Percentiles rank a stretch among this genome's conserved stretches.
phyloP scores from a whole-genome alignment of 805 yeast species.

The Saccharomyces mikatae region DNA sequence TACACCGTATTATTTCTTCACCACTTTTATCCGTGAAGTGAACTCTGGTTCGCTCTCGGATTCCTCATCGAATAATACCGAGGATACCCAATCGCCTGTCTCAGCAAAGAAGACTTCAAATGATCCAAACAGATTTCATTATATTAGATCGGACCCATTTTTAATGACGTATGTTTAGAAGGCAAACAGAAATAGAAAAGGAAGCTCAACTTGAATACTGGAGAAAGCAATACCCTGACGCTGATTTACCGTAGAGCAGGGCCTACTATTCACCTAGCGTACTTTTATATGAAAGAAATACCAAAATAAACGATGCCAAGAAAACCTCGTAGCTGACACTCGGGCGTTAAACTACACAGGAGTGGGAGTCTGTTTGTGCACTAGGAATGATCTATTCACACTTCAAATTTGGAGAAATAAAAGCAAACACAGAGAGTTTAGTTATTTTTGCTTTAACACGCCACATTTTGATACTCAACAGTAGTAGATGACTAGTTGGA shows the following conservation, averaged over 20 bases:
- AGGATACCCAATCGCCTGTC: neutral
- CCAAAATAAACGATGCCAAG: neutral
- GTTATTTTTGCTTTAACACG: too few species aligned
- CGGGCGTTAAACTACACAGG: too few species aligned
- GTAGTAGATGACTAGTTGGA: too few species aligned
- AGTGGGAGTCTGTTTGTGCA: neutral
- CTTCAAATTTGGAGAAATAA: too few species aligned
- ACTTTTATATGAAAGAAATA: too few species aligned
- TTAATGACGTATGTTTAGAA: too few species aligned
- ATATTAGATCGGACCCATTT: neutral
- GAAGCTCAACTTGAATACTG: neutral
- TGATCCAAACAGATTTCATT: neutral
- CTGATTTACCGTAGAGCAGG: too few species aligned
- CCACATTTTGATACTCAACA: too few species aligned
- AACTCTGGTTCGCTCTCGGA: neutral
- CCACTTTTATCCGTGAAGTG: neutral
- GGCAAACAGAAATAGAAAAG: neutral
- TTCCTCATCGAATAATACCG: neutral
- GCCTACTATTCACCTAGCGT: neutral
- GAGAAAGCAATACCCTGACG: neutral
- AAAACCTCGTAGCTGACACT: neutral
- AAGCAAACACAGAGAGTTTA: too few species aligned
- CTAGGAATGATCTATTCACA: neutral
- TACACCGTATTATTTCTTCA: neutral
- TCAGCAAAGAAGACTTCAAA: neutral